Percentiles rank a stretch among this genome's conserved stretches.
These are phyloP conservation scores for Bidens hawaiensis DNA, from an alignment of 140 eudicot genomes.

Conservation along the genomic window DNA sequence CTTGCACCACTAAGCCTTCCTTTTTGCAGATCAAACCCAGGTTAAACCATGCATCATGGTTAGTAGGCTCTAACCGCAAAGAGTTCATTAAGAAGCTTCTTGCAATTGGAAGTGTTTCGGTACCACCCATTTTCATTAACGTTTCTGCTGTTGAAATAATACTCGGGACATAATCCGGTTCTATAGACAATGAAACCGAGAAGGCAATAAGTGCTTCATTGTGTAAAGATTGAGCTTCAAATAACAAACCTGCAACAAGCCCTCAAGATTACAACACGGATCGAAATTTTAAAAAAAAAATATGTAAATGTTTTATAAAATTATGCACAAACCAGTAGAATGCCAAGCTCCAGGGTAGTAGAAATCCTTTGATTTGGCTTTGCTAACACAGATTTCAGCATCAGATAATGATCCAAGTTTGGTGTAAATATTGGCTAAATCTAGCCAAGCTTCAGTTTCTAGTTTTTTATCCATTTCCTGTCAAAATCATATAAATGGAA, in stretches of 20 bases:
- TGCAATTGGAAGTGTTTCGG: slow-evolving; percentile 55
- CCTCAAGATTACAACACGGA: slow-evolving; percentile 1
- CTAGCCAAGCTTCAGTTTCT: slow-evolving; percentile 92
- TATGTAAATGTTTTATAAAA: slow-evolving; percentile 4
- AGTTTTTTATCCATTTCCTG: slow-evolving; percentile 37
- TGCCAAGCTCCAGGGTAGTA: slow-evolving; percentile 71
- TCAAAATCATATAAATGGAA: slow-evolving; percentile 11
- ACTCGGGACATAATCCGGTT: slow-evolving; percentile 82
- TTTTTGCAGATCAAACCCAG: slow-evolving; percentile 67
- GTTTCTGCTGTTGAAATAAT: slow-evolving; percentile 68
- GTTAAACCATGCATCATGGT: slow-evolving; percentile 79
- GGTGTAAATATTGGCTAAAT: slow-evolving; percentile 69
- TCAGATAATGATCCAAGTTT: slow-evolving; percentile 55
- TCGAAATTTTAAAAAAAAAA: neutral
- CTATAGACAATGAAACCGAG: slow-evolving; percentile 66
- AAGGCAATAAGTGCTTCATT: slow-evolving; percentile 76
- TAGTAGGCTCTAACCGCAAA: slow-evolving; percentile 69
- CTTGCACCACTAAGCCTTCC: slow-evolving; percentile 74
- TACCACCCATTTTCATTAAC: slow-evolving; percentile 46
- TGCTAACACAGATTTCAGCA: slow-evolving; percentile 62
- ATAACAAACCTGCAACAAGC: slow-evolving; percentile 42
- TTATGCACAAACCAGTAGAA: slow-evolving; percentile 50
- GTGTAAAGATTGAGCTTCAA: slow-evolving; percentile 50
- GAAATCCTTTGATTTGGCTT: slow-evolving; percentile 52
- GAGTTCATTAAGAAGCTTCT: slow-evolving; percentile 86